Conservation (phyloP, 768 basidiomycete species). For the Podaxis sp. region DNA sequence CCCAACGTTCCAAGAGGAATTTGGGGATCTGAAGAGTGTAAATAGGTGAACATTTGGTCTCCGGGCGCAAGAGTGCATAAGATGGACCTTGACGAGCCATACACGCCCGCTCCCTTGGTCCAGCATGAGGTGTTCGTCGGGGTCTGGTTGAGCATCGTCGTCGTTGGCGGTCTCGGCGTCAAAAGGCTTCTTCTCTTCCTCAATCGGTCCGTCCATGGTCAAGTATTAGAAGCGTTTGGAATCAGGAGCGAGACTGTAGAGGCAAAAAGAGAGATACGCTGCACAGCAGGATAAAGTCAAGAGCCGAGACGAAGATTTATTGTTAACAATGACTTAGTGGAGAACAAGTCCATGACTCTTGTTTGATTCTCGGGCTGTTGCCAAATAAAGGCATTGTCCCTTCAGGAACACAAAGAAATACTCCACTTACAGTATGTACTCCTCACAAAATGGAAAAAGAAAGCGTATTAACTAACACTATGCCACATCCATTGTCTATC, state of each 20-base stretch:
- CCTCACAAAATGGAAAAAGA: too few species aligned
- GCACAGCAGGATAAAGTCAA: neutral
- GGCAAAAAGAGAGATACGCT: neutral
- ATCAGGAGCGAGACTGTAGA: neutral
- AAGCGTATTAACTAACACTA: too few species aligned
- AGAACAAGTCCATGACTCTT: neutral
- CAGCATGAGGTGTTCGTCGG: constrained; percentile 80
- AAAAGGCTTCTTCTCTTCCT: constrained; percentile 76
- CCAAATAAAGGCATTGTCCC: neutral
- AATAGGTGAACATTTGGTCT: constrained; percentile 8
- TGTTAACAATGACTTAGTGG: neutral
- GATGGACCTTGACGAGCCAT: constrained; percentile 82
- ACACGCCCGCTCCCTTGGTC: constrained; percentile 73
- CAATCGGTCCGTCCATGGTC: constrained; percentile 26
- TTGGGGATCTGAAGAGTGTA: constrained; percentile 66
- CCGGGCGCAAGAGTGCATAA: constrained; percentile 6
- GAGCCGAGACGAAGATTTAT: neutral
- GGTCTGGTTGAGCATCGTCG: constrained; percentile 71
- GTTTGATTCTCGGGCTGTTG: neutral
- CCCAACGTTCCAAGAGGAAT: constrained; percentile 85
- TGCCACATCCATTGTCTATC: too few species aligned
- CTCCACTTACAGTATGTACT: too few species aligned
- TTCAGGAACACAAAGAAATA: too few species aligned
- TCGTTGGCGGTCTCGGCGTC: constrained; percentile 54
- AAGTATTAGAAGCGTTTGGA: neutral